phyloP scores from a whole-genome alignment of 345 rosid species.

The Nephelium lappaceum region DNA sequence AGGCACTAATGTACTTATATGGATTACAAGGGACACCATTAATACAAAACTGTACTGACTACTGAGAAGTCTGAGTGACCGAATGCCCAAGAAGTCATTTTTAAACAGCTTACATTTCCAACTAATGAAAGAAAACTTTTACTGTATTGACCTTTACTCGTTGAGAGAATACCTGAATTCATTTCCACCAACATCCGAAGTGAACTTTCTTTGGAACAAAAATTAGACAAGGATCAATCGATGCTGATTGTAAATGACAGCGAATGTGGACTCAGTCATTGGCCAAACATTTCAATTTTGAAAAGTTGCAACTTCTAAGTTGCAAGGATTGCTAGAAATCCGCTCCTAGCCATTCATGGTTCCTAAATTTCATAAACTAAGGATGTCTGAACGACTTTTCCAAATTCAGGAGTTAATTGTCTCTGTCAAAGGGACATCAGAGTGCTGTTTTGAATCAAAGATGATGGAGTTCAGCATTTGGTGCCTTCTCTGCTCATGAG shows the following conservation, averaged over 20 bases:
- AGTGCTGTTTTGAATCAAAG: slow-evolving; percentile 32
- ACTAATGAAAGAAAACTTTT: background rate
- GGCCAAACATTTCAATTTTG: background rate
- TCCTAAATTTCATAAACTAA: background rate
- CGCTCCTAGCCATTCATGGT: background rate
- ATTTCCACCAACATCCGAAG: background rate
- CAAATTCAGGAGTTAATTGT: slow-evolving; percentile 29
- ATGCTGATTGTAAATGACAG: background rate
- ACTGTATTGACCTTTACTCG: background rate
- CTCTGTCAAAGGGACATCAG: slow-evolving; percentile 35
- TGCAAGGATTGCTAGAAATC: background rate
- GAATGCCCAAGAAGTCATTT: too few relatives aligned
- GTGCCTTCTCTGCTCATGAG: slow-evolving; percentile 59
- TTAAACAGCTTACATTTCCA: background rate
- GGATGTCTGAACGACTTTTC: background rate
- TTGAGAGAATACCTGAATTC: background rate
- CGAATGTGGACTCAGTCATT: background rate
- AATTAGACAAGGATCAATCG: background rate
- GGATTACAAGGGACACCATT: background rate
- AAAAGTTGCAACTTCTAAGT: background rate
- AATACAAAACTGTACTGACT: background rate
- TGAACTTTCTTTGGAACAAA: background rate
- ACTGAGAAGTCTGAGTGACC: background rate
- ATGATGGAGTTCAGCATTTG: slow-evolving; percentile 41
- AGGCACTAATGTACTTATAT: background rate